Evolutionary conservation across 768 basidiomycete genomes (phyloP).

Genomic region (Gloeophyllum trabeum): DNA sequence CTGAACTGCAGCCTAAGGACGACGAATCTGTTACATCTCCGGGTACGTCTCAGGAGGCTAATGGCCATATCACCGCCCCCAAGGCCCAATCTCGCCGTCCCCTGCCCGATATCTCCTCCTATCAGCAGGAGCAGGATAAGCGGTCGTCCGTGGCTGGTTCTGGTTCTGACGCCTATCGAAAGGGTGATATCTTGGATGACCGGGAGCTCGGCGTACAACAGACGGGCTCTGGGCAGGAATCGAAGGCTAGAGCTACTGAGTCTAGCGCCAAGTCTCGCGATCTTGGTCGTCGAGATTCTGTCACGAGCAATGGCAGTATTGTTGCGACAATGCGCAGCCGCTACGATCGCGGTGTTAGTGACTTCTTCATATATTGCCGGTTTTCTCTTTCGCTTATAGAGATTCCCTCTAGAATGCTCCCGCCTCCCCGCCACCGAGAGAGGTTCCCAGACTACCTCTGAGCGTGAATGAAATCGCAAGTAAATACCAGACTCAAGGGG

Average conservation of each 20-base stretch:
- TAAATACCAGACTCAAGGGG: conserved; percentile 41
- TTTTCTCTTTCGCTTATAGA: background rate
- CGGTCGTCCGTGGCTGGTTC: background rate
- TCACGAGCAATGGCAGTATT: conserved; percentile 40
- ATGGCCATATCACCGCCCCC: background rate
- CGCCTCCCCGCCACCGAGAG: conserved; percentile 43
- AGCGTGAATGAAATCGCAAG: conserved; percentile 56
- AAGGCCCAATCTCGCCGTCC: background rate
- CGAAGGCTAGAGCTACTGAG: conserved; percentile 19
- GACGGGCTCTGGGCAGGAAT: conserved; percentile 9
- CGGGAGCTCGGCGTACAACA: conserved; percentile 22
- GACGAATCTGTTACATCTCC: no score
- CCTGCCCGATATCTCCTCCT: background rate
- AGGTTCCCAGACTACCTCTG: conserved; percentile 49
- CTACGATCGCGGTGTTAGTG: conserved; percentile 45
- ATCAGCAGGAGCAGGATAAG: background rate
- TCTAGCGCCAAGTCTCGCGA: conserved; percentile 15
- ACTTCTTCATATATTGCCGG: conserved; percentile 1
- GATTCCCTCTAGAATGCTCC: conserved; percentile 29
- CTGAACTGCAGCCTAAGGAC: no score
- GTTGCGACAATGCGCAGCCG: conserved; percentile 63
- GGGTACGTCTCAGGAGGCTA: no score
- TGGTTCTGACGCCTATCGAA: conserved; percentile 8
- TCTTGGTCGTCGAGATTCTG: conserved; percentile 42
- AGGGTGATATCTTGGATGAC: conserved; percentile 17